Conservation (phyloP, 2,329 filamentous ascomycete species). For the Esteya vermicola region DNA sequence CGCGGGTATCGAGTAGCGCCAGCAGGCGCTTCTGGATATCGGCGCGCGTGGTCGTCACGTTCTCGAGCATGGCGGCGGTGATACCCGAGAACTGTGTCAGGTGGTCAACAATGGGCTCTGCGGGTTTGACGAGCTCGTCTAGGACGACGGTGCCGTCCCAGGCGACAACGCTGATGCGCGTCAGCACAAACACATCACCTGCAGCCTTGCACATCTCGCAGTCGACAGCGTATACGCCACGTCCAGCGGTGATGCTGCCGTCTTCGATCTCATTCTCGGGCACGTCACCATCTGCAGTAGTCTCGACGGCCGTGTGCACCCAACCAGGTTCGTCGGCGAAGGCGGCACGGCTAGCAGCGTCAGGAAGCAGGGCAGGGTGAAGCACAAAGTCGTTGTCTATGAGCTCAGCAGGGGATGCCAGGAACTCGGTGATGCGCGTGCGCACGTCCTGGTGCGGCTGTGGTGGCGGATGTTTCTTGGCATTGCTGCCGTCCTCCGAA, state of each 20-base stretch:
- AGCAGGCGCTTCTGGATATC: slow-evolving; percentile 75
- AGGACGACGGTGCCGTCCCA: slow-evolving; percentile 76
- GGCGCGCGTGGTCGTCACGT: slow-evolving; percentile 66
- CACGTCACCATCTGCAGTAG: slow-evolving; percentile 50
- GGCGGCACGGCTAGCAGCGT: slow-evolving; percentile 38
- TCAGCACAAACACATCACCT: slow-evolving; percentile 66
- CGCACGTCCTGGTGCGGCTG: slow-evolving; percentile 45
- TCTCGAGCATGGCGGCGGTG: slow-evolving; percentile 67
- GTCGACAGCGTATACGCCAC: slow-evolving; percentile 68
- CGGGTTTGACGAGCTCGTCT: slow-evolving; percentile 85
- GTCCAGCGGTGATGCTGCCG: slow-evolving; percentile 72
- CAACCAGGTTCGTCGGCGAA: slow-evolving; percentile 54
- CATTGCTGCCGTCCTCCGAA: slow-evolving; percentile 49
- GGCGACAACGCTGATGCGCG: slow-evolving; percentile 71
- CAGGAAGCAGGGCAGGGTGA: slow-evolving; percentile 59
- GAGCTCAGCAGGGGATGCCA: slow-evolving; percentile 60
- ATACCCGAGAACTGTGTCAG: slow-evolving; percentile 88
- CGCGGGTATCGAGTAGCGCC: slow-evolving; percentile 53
- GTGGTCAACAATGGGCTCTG: slow-evolving; percentile 81
- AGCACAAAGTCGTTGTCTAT: slow-evolving; percentile 71
- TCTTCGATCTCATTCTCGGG: slow-evolving; percentile 59
- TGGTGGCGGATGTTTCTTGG: slow-evolving; percentile 23
- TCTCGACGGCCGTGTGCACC: slow-evolving; percentile 62
- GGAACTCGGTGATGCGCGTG: slow-evolving; percentile 68
- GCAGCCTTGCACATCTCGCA: slow-evolving; percentile 96